phyloP scores from a whole-genome alignment of 352 stramenopile species.

The Globisporangium irregulare region DNA sequence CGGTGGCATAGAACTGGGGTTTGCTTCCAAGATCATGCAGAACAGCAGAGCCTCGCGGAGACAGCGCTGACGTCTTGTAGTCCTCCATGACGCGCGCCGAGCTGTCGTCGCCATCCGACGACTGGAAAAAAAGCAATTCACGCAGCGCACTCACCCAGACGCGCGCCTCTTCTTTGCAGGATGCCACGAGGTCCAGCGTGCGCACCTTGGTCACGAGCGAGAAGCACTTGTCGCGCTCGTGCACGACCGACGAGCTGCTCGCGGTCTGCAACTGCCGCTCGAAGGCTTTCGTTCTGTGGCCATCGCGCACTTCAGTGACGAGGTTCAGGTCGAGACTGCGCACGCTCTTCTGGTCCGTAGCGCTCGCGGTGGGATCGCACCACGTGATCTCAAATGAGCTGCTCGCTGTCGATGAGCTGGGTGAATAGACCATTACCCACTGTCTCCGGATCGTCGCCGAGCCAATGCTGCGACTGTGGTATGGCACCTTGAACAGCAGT shows the following conservation, averaged over 20 bases:
- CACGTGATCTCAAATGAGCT: slow-evolving; percentile 52
- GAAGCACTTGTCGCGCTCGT: slow-evolving; percentile 58
- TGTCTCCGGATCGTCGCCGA: slow-evolving; percentile 37
- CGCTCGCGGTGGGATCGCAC: slow-evolving; percentile 53
- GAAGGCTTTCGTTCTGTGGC: slow-evolving; percentile 61
- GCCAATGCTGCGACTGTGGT: slow-evolving; percentile 50
- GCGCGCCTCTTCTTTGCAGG: slow-evolving; percentile 74
- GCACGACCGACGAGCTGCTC: slow-evolving; percentile 34
- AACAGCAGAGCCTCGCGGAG: slow-evolving; percentile 13
- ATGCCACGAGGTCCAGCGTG: slow-evolving; percentile 69
- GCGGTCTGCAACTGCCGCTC: slow-evolving; percentile 38
- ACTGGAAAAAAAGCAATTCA: slow-evolving; percentile 31
- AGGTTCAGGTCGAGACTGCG: slow-evolving; percentile 40
- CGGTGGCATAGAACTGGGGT: not conserved
- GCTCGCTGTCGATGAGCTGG: slow-evolving; percentile 10
- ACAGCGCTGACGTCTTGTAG: slow-evolving; percentile 45
- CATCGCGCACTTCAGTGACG: slow-evolving; percentile 58
- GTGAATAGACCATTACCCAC: slow-evolving; percentile 51
- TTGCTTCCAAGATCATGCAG: not conserved
- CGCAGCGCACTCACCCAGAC: slow-evolving; percentile 58
- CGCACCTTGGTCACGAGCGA: slow-evolving; percentile 58
- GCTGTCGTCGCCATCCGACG: not conserved
- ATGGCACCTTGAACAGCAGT: slow-evolving; percentile 80
- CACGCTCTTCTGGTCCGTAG: slow-evolving; percentile 31
- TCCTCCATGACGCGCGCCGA: slow-evolving; percentile 45